Evolutionary conservation across 208 protist genomes (phyloP), one percentile per base, ranked within the genome.

Genomic region (Porcisia hertigi): DNA sequence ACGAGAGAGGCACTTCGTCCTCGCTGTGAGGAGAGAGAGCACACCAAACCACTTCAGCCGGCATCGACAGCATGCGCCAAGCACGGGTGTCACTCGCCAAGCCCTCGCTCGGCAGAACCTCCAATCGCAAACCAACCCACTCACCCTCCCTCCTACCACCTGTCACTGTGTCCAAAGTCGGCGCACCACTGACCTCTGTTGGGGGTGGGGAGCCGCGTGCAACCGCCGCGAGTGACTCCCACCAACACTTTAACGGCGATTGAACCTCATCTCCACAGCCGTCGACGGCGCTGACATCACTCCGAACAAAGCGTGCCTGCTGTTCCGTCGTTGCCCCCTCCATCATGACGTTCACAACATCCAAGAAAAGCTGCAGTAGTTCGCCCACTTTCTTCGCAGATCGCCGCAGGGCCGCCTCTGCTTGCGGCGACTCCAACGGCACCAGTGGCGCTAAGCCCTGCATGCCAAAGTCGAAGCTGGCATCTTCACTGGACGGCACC

Each of bases 281-380:
- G 36, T 43, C 60, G 69, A 52, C 7, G 39, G 25, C 60, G 36
- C 60, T n/a, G 34, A 45, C 18, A 11, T 69, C 62, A 14, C 43
- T 34, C 3, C 64, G 23, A 18, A 66, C 5, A 43, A 73, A 77
- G 9, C 16, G 3, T 52, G 1, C 18, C 18, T 41, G 71, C 4
- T 52, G 54, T 64, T 63, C 58, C 41, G 3, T 20, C 7, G 49
- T 34, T 8, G 73, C 58, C 14, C 14, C 47, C 41, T 76, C 54
- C 62, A 74, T 71, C 9, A 71, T 55, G 11, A 41, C 41, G n/a
- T 69, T 75, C 58, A 77, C 75, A 20, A 67, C 59, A 49, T 71
- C 59, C 65, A 67, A 62, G 71, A 75, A 81, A 18, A 80, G 71
- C 12, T 41, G 82, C 62, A 79, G 73, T 45, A 78, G 58, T 71